A percentile compares a stretch with the other conserved stretches of the same genome.
Conservation (phyloP, 2,329 filamentous ascomycete species). For the Triangularia verruculosa region DNA sequence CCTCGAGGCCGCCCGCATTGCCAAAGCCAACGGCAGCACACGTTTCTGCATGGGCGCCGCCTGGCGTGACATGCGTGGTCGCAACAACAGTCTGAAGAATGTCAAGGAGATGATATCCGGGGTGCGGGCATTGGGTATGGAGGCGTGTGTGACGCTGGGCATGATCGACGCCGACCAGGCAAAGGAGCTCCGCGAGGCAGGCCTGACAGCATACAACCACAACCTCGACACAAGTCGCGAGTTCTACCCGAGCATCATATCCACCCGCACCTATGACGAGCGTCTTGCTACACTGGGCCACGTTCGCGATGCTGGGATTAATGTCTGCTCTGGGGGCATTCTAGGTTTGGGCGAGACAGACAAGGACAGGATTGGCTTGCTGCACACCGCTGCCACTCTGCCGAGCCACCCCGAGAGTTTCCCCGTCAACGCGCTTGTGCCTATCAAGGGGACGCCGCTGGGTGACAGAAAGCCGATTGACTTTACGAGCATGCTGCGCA, state of each 20-base stretch:
- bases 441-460: conserved; percentile 84
- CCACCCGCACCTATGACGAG: conserved; percentile 84
- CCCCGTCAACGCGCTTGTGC: conserved; percentile 86
- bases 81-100: conserved; percentile 78
- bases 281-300: conserved; percentile 74
- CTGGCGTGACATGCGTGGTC: conserved; percentile 90
- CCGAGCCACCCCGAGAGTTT: conserved; percentile 85
- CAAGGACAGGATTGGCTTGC: conserved; percentile 75
- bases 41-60: conserved; percentile 95
- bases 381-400: conserved; percentile 78
- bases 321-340: conserved; percentile 88
- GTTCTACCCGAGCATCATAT: conserved; percentile 83
- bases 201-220: conserved; percentile 90
- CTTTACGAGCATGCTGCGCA: conserved; percentile 76
- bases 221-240: conserved; percentile 89
- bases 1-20: conserved; percentile 70
- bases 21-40: conserved; percentile 80
- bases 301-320: conserved; percentile 81
- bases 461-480: conserved; percentile 70
- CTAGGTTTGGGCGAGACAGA: conserved; percentile 78
- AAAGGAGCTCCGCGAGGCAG: conserved; percentile 75
- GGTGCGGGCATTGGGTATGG: conserved; percentile 79
- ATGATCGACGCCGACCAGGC: conserved; percentile 86
- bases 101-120: conserved; percentile 83
- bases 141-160: conserved; percentile 87